Evolutionary conservation across 2,329 filamentous ascomycete species (phyloP), one percentile per base, ranked within the genome.

Genomic region (Cryphonectria carpinicola): DNA sequence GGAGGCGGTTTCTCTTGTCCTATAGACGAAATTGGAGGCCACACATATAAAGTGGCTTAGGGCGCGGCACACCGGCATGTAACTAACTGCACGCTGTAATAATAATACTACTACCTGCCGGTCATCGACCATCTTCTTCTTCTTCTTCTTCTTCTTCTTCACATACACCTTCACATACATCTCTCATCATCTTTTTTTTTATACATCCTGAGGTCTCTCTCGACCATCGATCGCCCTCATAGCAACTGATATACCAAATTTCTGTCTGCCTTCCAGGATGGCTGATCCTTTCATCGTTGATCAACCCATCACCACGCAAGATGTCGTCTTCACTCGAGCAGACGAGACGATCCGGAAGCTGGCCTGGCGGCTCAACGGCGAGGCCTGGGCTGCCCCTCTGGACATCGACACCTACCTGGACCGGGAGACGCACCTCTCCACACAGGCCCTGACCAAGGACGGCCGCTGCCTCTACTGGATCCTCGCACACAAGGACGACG

Each of bases 401-500:
- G 73, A 76, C 60, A 54, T 77, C 19, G 75, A 76, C 14, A 74
- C 75, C 67, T 79, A 80, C 67, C 49, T 80, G 66, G 73, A 76
- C 41, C 76, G 77, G 41, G 77, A 79, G 66, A 68, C 67, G 22
- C 63, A 74, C 46, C 75, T 80, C 35, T 76, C 78, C 22, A 68
- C 75, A 46, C 76, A 76, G 49, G 76, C 74, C 17, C 74, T 79
- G 13, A 74, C 75, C 37, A 72, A 66, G 32, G 74, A 75, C 49
- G 74, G 75, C 25, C 67, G 71, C 49, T 76, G 77, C 72, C 74
- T 63, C 19, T 79, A 78, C 72, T 82, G 78, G 77, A 75, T 80
- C 11, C 71, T 81, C 17, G 75, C 75, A 32, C 72, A 76, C 65
- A 76, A 75, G 22, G 73, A 75, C 4, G 74, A 80, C 19, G 77